These are phyloP conservation scores for Coprinopsis strossmayeri DNA, from an alignment of 768 basidiomycete genomes.

Conservation along the genomic window DNA sequence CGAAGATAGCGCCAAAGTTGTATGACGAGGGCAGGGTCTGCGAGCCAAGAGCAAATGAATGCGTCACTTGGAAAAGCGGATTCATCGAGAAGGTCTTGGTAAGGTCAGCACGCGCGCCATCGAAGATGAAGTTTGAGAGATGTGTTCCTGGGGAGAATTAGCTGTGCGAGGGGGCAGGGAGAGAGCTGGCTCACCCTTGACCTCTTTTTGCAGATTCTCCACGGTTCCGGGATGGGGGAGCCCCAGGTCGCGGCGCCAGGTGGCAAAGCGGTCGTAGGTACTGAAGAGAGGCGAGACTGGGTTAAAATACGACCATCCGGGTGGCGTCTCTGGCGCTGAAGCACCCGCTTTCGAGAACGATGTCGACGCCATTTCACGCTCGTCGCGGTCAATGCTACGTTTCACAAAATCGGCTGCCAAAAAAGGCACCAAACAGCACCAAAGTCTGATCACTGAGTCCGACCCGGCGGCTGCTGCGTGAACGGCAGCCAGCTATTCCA, in stretches of 20 bases:
- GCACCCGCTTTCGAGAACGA: constrained; percentile 37
- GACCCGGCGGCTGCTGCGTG: too few relatives aligned
- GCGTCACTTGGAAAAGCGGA: constrained; percentile 98
- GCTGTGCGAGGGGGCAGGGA: neutral
- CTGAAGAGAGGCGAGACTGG: constrained; percentile 56
- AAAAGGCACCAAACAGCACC: neutral
- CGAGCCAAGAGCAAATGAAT: constrained; percentile 89
- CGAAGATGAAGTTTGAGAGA: constrained; percentile 91
- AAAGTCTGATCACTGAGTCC: too few relatives aligned
- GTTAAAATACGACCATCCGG: constrained; percentile 31
- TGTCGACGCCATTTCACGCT: constrained; percentile 36
- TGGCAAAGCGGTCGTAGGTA: constrained; percentile 65
- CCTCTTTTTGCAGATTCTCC: constrained; percentile 91
- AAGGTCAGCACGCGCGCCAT: constrained; percentile 94
- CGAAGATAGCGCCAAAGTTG: constrained; percentile 92
- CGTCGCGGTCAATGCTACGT: constrained; percentile 1
- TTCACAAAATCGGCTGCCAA: neutral
- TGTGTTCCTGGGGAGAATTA: constrained; percentile 61
- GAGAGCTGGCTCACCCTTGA: constrained; percentile 57
- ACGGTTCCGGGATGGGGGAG: constrained; percentile 89
- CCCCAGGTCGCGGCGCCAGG: constrained; percentile 77
- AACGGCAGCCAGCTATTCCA: too few relatives aligned
- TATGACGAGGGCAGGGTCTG: constrained; percentile 82
- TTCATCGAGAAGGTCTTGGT: constrained; percentile 88
- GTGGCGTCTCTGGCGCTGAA: constrained; percentile 24